Base-by-base conservation (phyloP, 768 basidiomycete genomes). In the Tremella yokohamensis region DNA sequence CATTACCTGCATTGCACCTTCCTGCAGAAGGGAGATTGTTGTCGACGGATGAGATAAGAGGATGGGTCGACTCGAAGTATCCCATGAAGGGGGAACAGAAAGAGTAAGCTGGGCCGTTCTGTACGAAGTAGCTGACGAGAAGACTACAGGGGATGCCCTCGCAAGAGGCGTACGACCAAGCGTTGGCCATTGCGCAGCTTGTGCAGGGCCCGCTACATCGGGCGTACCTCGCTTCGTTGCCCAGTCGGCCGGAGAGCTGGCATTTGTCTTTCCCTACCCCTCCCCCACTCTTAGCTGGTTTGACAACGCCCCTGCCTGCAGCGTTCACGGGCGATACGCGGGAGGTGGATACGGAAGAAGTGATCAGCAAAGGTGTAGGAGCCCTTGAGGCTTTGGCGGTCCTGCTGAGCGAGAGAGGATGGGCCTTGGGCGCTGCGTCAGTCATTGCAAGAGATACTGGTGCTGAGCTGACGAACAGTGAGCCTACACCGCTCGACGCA, bases 401-500 rank as follows among this genome's bases (percentile, higher is more conserved):
- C n/a, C 25, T 62, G 1, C 6, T 66, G 8, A 29, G 49, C 1
- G 56, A 38, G 8, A 47, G 57, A 9, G 39, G 39, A 40, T 72
- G 70, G 70, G 64, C 64, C 2, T 52, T 69, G n/a, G 64, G 64
- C 3, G 63, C 70, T 3, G 59, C 37, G 70, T 72, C 47, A 59
- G 70, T 64, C 29, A 11, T 37, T 39, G 20, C 13, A 2, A 25
- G 20, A 13, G 20, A 49, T 29, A 44, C 52, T 24, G 26, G 45
- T 40, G 8, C 15, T 18, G 42, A n/a, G 42, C 42, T 45, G 42
- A 45, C n/a, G 15, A 24, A 0, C 52, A 72, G 70, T 26, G 34
- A 54, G 18, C 61, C 69, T 1, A 73, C 69, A 18, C 63, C 72
- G 6, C 62, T 73, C 9, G 72, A 73, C 40, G 69, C 72, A 0